Base-by-base conservation (phyloP, 2,329 filamentous ascomycete genomes). In the Colletotrichum acutatum region DNA sequence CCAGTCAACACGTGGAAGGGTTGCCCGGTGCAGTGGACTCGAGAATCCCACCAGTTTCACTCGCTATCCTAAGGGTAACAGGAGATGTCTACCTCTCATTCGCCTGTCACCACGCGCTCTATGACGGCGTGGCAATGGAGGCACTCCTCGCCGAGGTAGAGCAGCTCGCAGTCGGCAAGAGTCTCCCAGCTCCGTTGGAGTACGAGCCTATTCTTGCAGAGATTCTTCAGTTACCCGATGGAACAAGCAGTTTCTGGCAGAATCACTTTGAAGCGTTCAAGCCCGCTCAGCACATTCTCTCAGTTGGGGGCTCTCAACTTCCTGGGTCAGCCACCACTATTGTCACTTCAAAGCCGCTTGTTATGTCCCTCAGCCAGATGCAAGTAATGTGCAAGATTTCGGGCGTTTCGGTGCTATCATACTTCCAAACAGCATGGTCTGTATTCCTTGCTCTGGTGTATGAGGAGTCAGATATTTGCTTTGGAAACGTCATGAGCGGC, bases 401-500 rank as follows among this genome's bases (percentile, higher is more conserved):
- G 3, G 89, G 89, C 0, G 84, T 90, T 0, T 92, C 92, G 0
- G 83, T 95, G 0, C 83, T 96, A 1, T 89, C 92, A 0, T 76
- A 94, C 0, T 88, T 91, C 37, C 95, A 98, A 80, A 86, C 93
- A 4, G 87, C 91, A 1, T 97, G 95, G 94, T 88, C 90, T 0
- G 88, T 88, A 54, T 82, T 93, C 0, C 79, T 98, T 1, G 84
- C 88, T 0, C 83, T 88, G 2, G 83, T 90, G 2, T 86, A 91
- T 2, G 80, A 85, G 1, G 83, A 84, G 5, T 79, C 84, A 0
- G 95, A 98, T 77, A 78, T 98, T 5, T 97, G 94, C 80, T 98
- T 98, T 78, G 95, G 96, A 0, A 97, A 94, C 77, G 92, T 98
- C 2, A 88, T 96, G 68, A 95, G 91, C 78, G 95, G 95, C 1